phyloP scores from a whole-genome alignment of 2,329 filamentous ascomycete species.

The Aciculosporium take region DNA sequence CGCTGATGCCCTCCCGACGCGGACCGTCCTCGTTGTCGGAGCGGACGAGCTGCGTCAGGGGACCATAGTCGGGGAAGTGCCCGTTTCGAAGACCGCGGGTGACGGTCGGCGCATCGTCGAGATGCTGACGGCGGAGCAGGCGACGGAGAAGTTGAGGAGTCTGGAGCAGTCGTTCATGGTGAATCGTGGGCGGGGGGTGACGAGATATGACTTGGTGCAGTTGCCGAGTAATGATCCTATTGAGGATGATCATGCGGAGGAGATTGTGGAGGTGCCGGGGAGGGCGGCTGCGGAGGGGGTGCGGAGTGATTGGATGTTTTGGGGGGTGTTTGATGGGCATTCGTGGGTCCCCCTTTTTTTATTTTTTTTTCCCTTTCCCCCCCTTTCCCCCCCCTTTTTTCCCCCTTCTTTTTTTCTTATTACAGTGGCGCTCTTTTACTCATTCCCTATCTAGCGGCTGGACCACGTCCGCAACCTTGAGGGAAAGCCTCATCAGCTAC shows the following conservation, averaged over 20 bases:
- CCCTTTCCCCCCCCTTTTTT: conserved; percentile 1
- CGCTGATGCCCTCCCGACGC: conserved; percentile 32
- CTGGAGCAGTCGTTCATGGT: conserved; percentile 88
- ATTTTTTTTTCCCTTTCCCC: conserved; percentile 4
- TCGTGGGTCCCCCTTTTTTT: conserved; percentile 42
- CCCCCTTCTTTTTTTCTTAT: neutral
- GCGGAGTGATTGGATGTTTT: conserved; percentile 93
- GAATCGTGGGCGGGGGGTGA: conserved; percentile 76
- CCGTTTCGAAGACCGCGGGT: conserved; percentile 76
- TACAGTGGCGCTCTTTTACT: too few relatives aligned
- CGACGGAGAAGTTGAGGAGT: conserved; percentile 73
- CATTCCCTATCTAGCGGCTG: conserved; percentile 83
- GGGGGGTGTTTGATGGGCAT: conserved; percentile 97
- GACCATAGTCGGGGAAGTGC: conserved; percentile 70
- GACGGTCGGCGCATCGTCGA: conserved; percentile 77
- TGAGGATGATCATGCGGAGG: conserved; percentile 95
- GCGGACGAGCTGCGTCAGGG: conserved; percentile 83
- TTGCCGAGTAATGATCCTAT: conserved; percentile 94
- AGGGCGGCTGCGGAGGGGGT: conserved; percentile 27
- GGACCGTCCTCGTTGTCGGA: conserved; percentile 71
- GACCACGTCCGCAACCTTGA: conserved; percentile 93
- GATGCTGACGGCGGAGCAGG: conserved; percentile 93
- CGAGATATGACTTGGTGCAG: conserved; percentile 89
- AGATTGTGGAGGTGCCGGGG: conserved; percentile 81
- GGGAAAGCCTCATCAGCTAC: conserved; percentile 81